Percentiles rank a stretch among this genome's conserved stretches.
Evolutionary conservation across 2,329 filamentous ascomycete species (phyloP).

Genomic region (Huntiella savannae): DNA sequence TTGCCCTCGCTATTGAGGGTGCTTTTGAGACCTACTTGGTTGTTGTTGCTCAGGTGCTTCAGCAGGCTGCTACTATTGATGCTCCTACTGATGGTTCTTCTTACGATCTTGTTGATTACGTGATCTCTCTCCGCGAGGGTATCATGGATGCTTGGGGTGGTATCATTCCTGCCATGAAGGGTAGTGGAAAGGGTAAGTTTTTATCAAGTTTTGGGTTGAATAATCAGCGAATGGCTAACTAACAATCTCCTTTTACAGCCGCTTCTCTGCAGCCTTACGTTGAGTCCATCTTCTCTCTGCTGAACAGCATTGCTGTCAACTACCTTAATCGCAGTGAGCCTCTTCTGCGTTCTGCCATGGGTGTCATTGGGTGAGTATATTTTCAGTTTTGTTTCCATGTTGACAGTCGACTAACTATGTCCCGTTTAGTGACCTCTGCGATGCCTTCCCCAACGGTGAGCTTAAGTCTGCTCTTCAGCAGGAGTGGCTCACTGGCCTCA

Average conservation of each 20-base stretch:
- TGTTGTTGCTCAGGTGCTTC: slow-evolving; percentile 81
- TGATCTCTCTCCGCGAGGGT: slow-evolving; percentile 82
- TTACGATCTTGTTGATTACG: slow-evolving; percentile 93
- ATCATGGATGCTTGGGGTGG: slow-evolving; percentile 99
- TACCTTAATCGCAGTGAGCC: slow-evolving; percentile 83
- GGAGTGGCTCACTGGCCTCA: slow-evolving; percentile 76
- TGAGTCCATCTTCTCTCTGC: slow-evolving; percentile 67
- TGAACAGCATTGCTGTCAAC: slow-evolving; percentile 52
- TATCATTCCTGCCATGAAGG: slow-evolving; percentile 86
- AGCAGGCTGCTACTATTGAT: slow-evolving; percentile 75
- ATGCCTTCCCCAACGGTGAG: slow-evolving; percentile 82
- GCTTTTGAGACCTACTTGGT: slow-evolving; percentile 85
- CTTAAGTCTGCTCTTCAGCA: slow-evolving; percentile 68
- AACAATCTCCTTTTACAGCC: slow-evolving; percentile 25
- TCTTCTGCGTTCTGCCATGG: slow-evolving; percentile 85
- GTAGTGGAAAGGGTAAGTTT: slow-evolving; percentile 51
- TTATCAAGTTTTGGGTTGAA: neutral
- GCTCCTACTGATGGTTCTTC: slow-evolving; percentile 61
- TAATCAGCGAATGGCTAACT: slow-evolving; percentile 17
- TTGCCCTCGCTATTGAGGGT: slow-evolving; percentile 80
- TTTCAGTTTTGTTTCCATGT: neutral
- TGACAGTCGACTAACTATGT: slow-evolving; percentile 20
- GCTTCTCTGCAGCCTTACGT: slow-evolving; percentile 58
- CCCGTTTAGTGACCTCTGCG: slow-evolving; percentile 59
- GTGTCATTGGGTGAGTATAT: slow-evolving; percentile 68